Evolutionary conservation across 2,329 filamentous ascomycete species (phyloP).

Genomic region (Nemania sp.): DNA sequence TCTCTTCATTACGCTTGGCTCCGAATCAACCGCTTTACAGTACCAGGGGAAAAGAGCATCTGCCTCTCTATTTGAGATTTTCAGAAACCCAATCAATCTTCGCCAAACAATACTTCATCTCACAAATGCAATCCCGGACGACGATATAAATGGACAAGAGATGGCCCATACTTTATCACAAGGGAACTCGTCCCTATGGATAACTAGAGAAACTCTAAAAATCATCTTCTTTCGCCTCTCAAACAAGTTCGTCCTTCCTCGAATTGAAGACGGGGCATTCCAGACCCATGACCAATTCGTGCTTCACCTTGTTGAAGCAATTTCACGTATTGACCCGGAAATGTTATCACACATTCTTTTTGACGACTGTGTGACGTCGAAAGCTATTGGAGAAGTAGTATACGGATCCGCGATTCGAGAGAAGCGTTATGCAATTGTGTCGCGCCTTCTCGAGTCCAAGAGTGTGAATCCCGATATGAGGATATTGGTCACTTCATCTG

Average conservation of each 20-base stretch:
- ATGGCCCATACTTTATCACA: background rate
- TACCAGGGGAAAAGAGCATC: background rate
- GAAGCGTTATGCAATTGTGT: constrained; percentile 8
- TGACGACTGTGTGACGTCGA: constrained; percentile 1
- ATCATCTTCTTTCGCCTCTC: constrained; percentile 26
- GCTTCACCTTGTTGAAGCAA: constrained; percentile 7
- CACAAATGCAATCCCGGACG: constrained; percentile 5
- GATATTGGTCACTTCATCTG: background rate
- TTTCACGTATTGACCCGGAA: constrained; percentile 8
- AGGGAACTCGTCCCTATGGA: background rate
- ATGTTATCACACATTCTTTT: background rate
- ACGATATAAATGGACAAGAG: background rate
- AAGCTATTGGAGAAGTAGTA: constrained; percentile 16
- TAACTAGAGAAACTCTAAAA: constrained; percentile 15
- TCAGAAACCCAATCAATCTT: constrained; percentile 2
- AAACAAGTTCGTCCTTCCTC: constrained; percentile 3
- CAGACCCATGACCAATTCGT: constrained; percentile 18
- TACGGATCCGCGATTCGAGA: constrained; percentile 23
- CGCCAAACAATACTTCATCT: background rate
- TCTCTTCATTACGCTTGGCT: background rate
- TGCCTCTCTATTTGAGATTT: background rate
- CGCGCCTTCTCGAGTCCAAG: constrained; percentile 8
- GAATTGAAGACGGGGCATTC: too few relatives aligned
- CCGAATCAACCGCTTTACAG: background rate
- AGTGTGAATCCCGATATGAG: background rate